phyloP scores from a whole-genome alignment of 169 alveolate species.

The Eimeria falciformis region DNA sequence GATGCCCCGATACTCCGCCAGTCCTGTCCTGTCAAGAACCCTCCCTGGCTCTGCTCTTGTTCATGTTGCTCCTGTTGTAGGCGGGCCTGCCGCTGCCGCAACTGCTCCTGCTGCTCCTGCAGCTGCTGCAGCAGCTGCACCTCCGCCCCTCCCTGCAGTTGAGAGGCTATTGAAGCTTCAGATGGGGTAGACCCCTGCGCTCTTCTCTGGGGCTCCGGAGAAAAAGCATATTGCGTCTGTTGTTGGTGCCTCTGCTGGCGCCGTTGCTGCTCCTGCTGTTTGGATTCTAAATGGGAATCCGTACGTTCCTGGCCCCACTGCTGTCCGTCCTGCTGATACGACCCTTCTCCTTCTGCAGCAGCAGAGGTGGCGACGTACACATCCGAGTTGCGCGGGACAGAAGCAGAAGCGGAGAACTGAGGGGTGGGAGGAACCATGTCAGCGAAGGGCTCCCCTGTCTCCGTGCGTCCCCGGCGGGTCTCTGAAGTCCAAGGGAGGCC shows the following conservation, averaged over 20 bases:
- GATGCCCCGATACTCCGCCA: neutral
- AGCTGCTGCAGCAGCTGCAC: constrained; percentile 37
- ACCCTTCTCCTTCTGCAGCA: neutral
- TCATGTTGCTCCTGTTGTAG: neutral
- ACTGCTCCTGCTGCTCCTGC: constrained; percentile 44
- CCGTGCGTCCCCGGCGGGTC: neutral
- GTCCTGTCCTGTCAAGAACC: neutral
- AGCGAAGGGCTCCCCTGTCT: constrained; percentile 1
- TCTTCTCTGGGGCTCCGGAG: neutral
- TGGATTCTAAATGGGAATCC: too few relatives aligned
- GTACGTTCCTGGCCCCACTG: constrained; percentile 20
- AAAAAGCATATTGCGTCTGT: neutral
- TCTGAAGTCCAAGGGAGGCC: constrained; percentile 16
- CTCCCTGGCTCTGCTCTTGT: constrained; percentile 19
- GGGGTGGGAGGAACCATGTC: constrained; percentile 35
- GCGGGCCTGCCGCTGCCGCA: neutral
- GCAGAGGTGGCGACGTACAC: neutral
- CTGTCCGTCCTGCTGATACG: neutral
- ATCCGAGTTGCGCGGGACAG: constrained; percentile 10
- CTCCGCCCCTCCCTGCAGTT: neutral
- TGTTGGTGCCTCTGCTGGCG: neutral
- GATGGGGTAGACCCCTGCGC: neutral
- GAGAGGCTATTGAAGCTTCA: neutral
- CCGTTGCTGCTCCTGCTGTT: constrained; percentile 18
- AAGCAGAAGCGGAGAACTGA: constrained; percentile 32